Evolutionary conservation across 805 yeast genomes (phyloP), one percentile per base, ranked within the genome.

Genomic region (Pachysolen tannophilus): DNA sequence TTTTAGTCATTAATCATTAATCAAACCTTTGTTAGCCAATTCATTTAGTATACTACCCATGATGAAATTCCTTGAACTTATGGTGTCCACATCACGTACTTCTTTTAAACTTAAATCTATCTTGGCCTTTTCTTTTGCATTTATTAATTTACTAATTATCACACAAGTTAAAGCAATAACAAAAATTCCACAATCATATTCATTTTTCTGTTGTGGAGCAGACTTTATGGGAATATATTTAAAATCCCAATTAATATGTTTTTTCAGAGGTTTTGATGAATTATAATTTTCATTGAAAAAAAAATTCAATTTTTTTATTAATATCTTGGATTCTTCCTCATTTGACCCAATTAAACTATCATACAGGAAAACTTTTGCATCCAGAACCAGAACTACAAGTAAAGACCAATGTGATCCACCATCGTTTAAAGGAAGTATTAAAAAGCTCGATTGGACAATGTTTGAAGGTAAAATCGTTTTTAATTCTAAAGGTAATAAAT

Each of bases 371-470:
- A 78, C 69, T 21, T 56, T 61, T 13, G 60, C 55, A 27, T 72
- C 79, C 10, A 66, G 53, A 7, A 69, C 42, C 23, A 69, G 65
- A 6, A 77, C 60, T 11, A 82, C 65, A 10, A 78, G 63, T 11
- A 83, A 55, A 1, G 83, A 75, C 92, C 94, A 82, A 55, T 83
- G 92, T 30, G 75, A 76, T 1, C 90, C 92, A 13, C 78, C 77
- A 41, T 74, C 81, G 50, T 80, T 82, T 20, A 81, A 61, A 1
- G 90, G 92, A 26, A 81, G 50, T 42, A 83, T 81, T 1, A 82
- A 62, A n/a, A n/a, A n/a, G n/a, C n/a, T n/a, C n/a, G n/a, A n/a
- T n/a, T n/a, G n/a, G n/a, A n/a, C n/a, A n/a, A n/a, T n/a, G n/a
- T n/a, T n/a, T 44, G 76, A 72, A 9, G 23, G 18, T 15, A 36